Base-by-base conservation (phyloP, 2,329 filamentous ascomycete species). In the Zymoseptoria passerinii region DNA sequence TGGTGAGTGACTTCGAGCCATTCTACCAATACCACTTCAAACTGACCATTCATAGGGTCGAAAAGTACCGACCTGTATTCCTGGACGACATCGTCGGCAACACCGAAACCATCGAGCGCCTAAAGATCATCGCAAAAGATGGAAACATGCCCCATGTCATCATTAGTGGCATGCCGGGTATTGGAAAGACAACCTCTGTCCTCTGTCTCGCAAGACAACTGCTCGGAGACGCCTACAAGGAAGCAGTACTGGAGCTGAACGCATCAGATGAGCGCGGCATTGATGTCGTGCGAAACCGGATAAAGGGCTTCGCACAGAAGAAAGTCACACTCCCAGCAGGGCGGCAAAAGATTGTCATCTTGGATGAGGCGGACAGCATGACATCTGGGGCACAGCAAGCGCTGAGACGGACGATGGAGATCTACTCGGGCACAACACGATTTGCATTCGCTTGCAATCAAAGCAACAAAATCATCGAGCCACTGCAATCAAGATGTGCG, bases 121-220 rank as follows among this genome's bases (percentile, higher is more conserved):
- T 99, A 68, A 97, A 97, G 73, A 97, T 99, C 70, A 97, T 99
- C 68, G 92, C 94, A 52, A 94, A 92, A 75, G 94, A 97, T 77
- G 94, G 94, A 67, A 99, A 99, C 76, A 96, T 99, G 92, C 94
- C 94, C 2, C 94, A 99, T 76, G 85, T 99, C 70, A 97, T 99
- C 75, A 97, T 99, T 70, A 96, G 90, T n/a, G 94, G 94, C 60
- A 97, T 96, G 91, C 94, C 94, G 19, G 94, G 94, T 71, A 99
- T 97, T 70, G 94, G 94, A 74, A 99, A 99, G 80, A 99, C 94
- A 3, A 97, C 94, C 0, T 96, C 91, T 57, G 87, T 99, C 57
- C 79, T 97, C 61, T 97, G 94, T 72, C 83, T 99, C 52, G 94
- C 94, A 18, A 84, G 92, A 60, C 92, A 97, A 72, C 77, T 99